A percentile compares a stretch with the other conserved stretches of the same genome.
Evolutionary conservation across 2,329 filamentous ascomycete genomes (phyloP).

Genomic region (Trichoderma atroviride): DNA sequence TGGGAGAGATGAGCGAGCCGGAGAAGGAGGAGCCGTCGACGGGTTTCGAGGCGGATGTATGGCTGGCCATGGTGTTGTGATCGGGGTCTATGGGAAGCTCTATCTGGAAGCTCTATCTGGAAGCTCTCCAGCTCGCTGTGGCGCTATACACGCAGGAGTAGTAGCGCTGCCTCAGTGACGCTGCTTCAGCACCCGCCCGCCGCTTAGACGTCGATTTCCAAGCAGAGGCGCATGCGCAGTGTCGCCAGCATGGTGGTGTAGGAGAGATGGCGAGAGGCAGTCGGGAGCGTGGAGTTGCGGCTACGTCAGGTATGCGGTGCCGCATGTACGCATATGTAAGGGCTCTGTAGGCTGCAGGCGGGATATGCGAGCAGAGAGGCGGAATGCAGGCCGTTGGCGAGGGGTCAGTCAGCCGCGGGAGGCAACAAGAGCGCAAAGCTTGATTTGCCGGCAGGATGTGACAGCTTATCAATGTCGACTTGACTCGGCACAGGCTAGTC

Average conservation of each 20-base stretch:
- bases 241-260: constrained; percentile 20
- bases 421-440: neutral
- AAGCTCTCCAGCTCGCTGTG: neutral
- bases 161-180: neutral
- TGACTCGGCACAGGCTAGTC: neutral
- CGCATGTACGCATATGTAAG: neutral
- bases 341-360: constrained; percentile 20
- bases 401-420: constrained; percentile 28
- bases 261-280: neutral
- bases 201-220: constrained; percentile 22
- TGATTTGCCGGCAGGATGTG: constrained; percentile 16
- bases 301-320: constrained; percentile 14
- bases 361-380: constrained; percentile 23
- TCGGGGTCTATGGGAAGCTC: neutral
- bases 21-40: constrained; percentile 36
- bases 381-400: constrained; percentile 18
- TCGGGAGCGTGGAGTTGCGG: neutral
- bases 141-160: constrained; percentile 3
- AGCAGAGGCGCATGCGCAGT: constrained; percentile 14
- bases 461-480: neutral
- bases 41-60: constrained; percentile 36
- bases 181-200: constrained; percentile 5
- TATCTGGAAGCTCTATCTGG: neutral
- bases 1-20: constrained; percentile 37
- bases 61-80: constrained; percentile 36